Evolutionary conservation across 805 yeast genomes (phyloP), one percentile per base, ranked within the genome.

Genomic region (Candida cerambycidarum): DNA sequence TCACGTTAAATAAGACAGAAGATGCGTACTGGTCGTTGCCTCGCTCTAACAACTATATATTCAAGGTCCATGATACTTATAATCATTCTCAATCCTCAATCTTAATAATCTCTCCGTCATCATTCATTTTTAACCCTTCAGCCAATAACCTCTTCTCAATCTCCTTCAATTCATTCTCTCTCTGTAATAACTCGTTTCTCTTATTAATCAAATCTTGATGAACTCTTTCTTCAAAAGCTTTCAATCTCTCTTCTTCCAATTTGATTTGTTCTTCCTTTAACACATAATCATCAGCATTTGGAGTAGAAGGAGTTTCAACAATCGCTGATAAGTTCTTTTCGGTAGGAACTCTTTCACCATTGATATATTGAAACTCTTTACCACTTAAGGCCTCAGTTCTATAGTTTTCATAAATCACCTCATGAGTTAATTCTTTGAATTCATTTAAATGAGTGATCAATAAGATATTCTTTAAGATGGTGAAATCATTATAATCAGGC

Each of bases 251-350:
- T 67, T 89, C 97, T 65, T 89, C 97, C 41, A 83, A 70, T 56
- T 86, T 82, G 56, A 89, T 85, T 66, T 88, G 95, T 65, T 88
- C 96, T 63, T 89, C 97, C 63, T 92, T 86, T 30, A 80, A 79
- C 45, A 64, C 48, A 52, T 71, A 71, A 44, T 57, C 61, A n/a
- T 54, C 53, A 11, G 45, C 52, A 30, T 31, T 46, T 39, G 39
- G 15, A 13, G 38, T 40, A 11, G 47, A 42, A 23, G 42, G 45
- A 30, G 17, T 19, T 8, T 43, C 47, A 39, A 30, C 31, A 14
- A 42, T 38, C 19, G 17, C 35, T 17, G 29, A 16, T 4, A 15
- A 10, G 8, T 39, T 35, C 14, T 31, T 18, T 15, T 42, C 27
- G 17, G 37, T 33, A 13, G 40, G 19, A n/a, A 39, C 32, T 32